Conservation (phyloP, 208 protist genomes). For the Acanthamoeba lugdunensis region DNA sequence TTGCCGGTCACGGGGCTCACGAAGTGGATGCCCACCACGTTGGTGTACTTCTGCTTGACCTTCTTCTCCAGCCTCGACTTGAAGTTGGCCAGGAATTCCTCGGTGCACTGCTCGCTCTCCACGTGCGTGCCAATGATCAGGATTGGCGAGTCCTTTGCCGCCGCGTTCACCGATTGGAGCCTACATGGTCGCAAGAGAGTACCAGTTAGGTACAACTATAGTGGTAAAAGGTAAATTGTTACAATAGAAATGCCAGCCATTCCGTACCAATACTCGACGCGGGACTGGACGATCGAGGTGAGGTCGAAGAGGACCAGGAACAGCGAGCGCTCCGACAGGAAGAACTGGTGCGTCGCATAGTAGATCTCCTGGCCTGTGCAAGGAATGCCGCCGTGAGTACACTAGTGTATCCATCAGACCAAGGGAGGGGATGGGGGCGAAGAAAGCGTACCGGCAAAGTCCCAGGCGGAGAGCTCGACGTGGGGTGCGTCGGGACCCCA, state of each 20-base stretch:
- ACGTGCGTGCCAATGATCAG: slow-evolving; percentile 38
- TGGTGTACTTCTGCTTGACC: slow-evolving; percentile 18
- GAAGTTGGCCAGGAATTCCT: no score
- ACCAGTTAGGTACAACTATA: no score
- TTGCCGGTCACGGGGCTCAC: not conserved
- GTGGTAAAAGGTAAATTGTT: no score
- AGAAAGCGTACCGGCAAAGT: slow-evolving; percentile 71
- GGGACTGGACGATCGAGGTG: not conserved
- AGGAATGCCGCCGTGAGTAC: not conserved
- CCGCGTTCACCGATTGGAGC: no score
- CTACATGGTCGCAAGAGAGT: no score
- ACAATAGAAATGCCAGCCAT: no score
- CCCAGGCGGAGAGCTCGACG: slow-evolving; percentile 13
- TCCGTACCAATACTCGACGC: slow-evolving; percentile 48
- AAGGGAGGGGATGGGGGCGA: not conserved
- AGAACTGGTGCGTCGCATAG: slow-evolving; percentile 65
- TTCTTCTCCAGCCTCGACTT: no score
- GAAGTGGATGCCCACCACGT: slow-evolving; percentile 35
- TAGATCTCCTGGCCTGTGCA: slow-evolving; percentile 66
- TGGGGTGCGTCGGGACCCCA: not conserved
- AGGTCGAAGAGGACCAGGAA: slow-evolving; percentile 56
- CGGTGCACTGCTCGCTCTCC: slow-evolving; percentile 35
- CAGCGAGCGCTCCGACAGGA: slow-evolving; percentile 50
- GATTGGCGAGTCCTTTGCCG: slow-evolving; percentile 51
- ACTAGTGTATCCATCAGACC: no score